These are phyloP conservation scores for Mycena haematopus DNA, from an alignment of 768 basidiomycete species.

Conservation along the genomic window DNA sequence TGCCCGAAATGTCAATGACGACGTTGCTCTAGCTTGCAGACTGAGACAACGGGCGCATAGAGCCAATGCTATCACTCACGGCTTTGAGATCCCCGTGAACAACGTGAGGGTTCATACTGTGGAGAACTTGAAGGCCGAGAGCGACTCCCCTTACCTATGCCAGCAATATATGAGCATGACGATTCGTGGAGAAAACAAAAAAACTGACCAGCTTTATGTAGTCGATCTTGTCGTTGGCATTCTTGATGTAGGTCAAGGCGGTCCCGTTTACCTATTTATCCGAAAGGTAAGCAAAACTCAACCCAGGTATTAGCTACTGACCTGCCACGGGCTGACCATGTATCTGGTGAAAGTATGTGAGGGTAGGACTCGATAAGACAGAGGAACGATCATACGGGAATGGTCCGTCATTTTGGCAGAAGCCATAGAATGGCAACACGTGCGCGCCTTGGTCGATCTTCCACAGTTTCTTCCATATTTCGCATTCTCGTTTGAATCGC, in stretches of 20 bases:
- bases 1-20: constrained; percentile 48
- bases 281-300: background rate
- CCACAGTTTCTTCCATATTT: constrained; percentile 63
- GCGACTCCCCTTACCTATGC: constrained; percentile 53
- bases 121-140: constrained; percentile 54
- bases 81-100: constrained; percentile 64
- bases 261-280: constrained; percentile 46
- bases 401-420: constrained; percentile 60
- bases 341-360: constrained; percentile 44
- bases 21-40: constrained; percentile 50
- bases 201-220: constrained; percentile 48
- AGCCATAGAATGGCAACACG: constrained; percentile 65
- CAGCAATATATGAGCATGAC: background rate
- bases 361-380: background rate
- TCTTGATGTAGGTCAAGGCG: constrained; percentile 53
- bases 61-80: constrained; percentile 37
- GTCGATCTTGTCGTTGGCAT: constrained; percentile 45
- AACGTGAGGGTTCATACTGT: constrained; percentile 55
- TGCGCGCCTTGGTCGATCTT: constrained; percentile 55
- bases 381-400: constrained; percentile 50
- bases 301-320: constrained; percentile 6
- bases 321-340: constrained; percentile 66
- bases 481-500: constrained; percentile 60
- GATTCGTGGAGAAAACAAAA: background rate
- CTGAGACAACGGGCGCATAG: constrained; percentile 3